Percentiles rank a stretch among this genome's conserved stretches.
phyloP scores from a whole-genome alignment of 768 basidiomycete genomes.

The Peribolospora kevripleyi region DNA sequence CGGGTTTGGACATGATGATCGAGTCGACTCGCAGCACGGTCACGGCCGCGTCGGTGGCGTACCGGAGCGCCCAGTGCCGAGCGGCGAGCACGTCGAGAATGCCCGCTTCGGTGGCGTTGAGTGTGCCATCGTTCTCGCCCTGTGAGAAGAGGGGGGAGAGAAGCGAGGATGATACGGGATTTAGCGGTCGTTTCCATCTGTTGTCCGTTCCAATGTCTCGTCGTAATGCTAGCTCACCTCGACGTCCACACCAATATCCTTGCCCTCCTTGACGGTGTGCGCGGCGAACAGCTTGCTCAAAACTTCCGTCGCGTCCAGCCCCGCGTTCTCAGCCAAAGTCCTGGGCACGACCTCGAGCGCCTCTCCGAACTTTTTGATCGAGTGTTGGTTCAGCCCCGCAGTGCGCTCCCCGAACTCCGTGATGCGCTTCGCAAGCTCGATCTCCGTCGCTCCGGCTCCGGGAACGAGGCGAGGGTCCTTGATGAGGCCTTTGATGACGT shows the following conservation, averaged over 20 bases:
- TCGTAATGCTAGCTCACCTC: slow-evolving; percentile 32
- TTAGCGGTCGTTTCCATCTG: not conserved
- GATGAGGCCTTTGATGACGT: slow-evolving; percentile 75
- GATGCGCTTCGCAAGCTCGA: slow-evolving; percentile 67
- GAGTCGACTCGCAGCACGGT: slow-evolving; percentile 85
- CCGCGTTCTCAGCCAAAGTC: slow-evolving; percentile 83
- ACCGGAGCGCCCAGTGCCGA: slow-evolving; percentile 66
- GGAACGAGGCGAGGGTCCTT: slow-evolving; percentile 76
- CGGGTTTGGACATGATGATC: slow-evolving; percentile 25
- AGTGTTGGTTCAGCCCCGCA: slow-evolving; percentile 79
- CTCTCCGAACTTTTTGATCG: slow-evolving; percentile 63
- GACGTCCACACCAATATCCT: slow-evolving; percentile 62
- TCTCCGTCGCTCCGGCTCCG: slow-evolving; percentile 80
- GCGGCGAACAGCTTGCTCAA: slow-evolving; percentile 71
- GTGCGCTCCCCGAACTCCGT: slow-evolving; percentile 67
- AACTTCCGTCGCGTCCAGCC: slow-evolving; percentile 72
- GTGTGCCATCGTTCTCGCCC: slow-evolving; percentile 55
- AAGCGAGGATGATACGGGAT: not conserved
- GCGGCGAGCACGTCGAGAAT: slow-evolving; percentile 74
- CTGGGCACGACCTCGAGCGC: slow-evolving; percentile 81
- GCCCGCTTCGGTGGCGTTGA: slow-evolving; percentile 25
- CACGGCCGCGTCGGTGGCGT: slow-evolving; percentile 78
- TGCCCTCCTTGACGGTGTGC: slow-evolving; percentile 45
- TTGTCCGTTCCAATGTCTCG: too few relatives aligned
- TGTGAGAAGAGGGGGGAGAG: slow-evolving; percentile 13